Base-by-base conservation (phyloP, 768 basidiomycete genomes). In the Baorangia bicolor region DNA sequence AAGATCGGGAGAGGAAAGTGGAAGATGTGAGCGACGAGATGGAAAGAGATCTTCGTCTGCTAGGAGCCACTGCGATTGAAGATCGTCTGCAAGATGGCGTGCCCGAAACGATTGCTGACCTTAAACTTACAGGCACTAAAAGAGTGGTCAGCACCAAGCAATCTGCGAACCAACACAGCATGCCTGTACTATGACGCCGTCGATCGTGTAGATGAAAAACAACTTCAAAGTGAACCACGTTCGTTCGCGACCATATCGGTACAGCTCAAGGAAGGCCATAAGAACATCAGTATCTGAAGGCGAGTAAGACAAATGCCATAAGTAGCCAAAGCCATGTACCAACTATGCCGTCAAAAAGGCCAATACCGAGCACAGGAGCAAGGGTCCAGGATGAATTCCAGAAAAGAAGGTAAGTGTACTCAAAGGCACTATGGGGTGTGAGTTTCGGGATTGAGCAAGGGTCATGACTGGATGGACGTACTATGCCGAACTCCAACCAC, bases 361-460 rank as follows among this genome's bases (percentile, higher is more conserved):
- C 97, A 57, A 98, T 96, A n/a, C 87, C 97, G 67, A 99, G 90
- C 55, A 98, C 96, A 40, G 97, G 96, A 2, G 87, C 84, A 53
- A 97, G 75, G 0, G 92, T 91, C 92, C 92, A 99, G 78, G 98
- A 94, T 5, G 97, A 90, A 74, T 99, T 99, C 96, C 96, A 99
- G 75, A 95, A 97, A 28, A 99, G 76, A 33, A 99, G 78, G 66
- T 95, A 98, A 16, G 89, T 93, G 74, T 97, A 97, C 60, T 94
- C 91, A 58, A 93, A 92, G 21, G 87, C 94, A 63, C 84, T 84
- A 56, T 33, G 37, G 42, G 37, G 21, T 25, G 34, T 49, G 71
- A 57, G 70, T 60, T 55, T 42, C 13, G 2, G 27, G 34, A 35
- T 25, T 13, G 3, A 43, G n/a, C 30, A 31, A 49, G 13, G 40